Evolutionary conservation across 2,329 filamentous ascomycete genomes (phyloP).

Genomic region (Alternaria triticimaculans): DNA sequence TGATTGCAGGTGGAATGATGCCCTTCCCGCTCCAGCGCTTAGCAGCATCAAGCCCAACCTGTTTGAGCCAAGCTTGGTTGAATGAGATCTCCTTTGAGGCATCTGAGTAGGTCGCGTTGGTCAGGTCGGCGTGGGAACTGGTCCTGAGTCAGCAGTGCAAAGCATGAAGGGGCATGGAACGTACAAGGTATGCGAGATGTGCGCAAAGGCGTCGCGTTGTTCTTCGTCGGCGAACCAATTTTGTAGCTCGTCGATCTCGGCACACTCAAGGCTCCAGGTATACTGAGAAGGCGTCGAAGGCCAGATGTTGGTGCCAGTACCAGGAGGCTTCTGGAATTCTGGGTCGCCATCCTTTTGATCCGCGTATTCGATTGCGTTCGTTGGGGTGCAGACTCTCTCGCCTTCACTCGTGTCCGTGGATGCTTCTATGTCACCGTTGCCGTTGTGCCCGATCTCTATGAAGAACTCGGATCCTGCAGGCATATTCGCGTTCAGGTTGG

Average conservation of each 20-base stretch:
- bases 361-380: constrained; percentile 47
- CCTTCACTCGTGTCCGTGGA: constrained; percentile 36
- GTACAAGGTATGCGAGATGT: constrained; percentile 67
- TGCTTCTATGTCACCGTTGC: constrained; percentile 48
- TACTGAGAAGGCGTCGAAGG: constrained; percentile 53
- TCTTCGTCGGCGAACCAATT: constrained; percentile 60
- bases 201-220: constrained; percentile 63
- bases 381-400: constrained; percentile 36
- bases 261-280: constrained; percentile 59
- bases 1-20: constrained; percentile 69
- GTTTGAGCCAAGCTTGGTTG: constrained; percentile 65
- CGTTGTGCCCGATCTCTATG: constrained; percentile 48
- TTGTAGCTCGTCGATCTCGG: constrained; percentile 57
- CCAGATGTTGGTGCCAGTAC: constrained; percentile 49
- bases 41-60: constrained; percentile 58
- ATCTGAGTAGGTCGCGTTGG: constrained; percentile 67
- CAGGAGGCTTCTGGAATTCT: constrained; percentile 55
- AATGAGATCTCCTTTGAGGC: constrained; percentile 64
- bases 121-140: constrained; percentile 62
- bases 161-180: background rate
- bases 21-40: constrained; percentile 60
- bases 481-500: constrained; percentile 38
- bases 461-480: constrained; percentile 46
- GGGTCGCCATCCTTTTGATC: constrained; percentile 49
- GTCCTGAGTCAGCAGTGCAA: constrained; percentile 4